phyloP scores from a whole-genome alignment of 257 asterid genomes.

The Pogostemon cablin region DNA sequence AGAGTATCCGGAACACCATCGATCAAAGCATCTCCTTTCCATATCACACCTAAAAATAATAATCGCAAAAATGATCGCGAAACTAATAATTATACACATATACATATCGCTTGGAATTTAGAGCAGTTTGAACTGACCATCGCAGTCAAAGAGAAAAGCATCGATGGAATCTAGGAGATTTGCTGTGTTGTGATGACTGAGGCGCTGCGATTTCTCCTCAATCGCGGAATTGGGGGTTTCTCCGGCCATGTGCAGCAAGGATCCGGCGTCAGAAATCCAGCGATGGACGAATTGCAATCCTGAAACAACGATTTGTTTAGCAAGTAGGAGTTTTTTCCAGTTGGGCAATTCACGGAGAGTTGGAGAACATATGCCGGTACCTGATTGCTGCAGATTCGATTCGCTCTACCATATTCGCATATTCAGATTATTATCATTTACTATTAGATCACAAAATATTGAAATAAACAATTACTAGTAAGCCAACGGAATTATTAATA shows the following conservation, averaged over 20 bases:
- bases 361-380: not conserved
- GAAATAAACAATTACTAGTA: too few relatives aligned
- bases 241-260: conserved; percentile 45
- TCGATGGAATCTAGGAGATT: conserved; percentile 72
- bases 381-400: too few relatives aligned
- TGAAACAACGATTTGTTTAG: not conserved
- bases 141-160: conserved; percentile 93
- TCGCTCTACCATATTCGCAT: too few relatives aligned
- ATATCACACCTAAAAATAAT: conserved; percentile 68
- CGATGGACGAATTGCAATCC: not conserved
- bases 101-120: not conserved
- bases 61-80: not conserved
- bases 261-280: conserved; percentile 9
- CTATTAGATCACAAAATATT: too few relatives aligned
- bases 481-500: too few relatives aligned
- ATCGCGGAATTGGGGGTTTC: conserved; percentile 19
- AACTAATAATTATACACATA: not conserved
- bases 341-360: not conserved
- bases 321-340: not conserved
- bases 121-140: conserved; percentile 50
- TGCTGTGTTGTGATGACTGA: conserved; percentile 45
- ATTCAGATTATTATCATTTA: too few relatives aligned
- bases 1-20: conserved; percentile 81
- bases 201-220: conserved; percentile 38
- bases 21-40: conserved; percentile 88